Percentiles rank a stretch among this genome's conserved stretches.
These are phyloP conservation scores for Xylaria sp. DNA, from an alignment of 2,329 filamentous ascomycete species.

Conservation along the genomic window DNA sequence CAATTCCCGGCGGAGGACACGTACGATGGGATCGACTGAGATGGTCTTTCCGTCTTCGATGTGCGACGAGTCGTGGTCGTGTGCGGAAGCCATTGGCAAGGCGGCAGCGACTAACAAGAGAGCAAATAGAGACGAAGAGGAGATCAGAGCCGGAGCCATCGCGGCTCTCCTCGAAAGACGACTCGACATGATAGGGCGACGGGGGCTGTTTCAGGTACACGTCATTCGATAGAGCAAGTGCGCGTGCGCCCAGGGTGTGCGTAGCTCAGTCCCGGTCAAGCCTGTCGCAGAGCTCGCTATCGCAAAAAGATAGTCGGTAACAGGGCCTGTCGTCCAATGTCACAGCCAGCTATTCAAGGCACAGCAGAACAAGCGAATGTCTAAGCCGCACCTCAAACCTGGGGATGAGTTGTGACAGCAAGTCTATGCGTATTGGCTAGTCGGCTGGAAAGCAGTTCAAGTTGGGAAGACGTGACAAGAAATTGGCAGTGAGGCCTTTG, in stretches of 20 bases:
- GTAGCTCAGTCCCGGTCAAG: conserved; percentile 21
- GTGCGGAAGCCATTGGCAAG: conserved; percentile 50
- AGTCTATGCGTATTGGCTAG: too few relatives aligned
- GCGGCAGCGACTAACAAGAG: conserved; percentile 41
- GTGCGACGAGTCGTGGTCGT: conserved; percentile 63
- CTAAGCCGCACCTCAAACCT: too few relatives aligned
- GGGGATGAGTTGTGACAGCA: too few relatives aligned
- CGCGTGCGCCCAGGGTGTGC: conserved; percentile 16
- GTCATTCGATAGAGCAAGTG: conserved; percentile 19
- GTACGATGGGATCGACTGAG: conserved; percentile 78
- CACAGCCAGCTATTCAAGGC: background rate
- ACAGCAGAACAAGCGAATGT: background rate
- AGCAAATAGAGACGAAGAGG: conserved; percentile 35
- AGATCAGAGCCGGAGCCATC: conserved; percentile 26
- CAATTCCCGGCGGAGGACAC: conserved; percentile 46
- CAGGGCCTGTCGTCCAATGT: background rate
- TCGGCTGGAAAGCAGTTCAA: too few relatives aligned
- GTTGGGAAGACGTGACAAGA: too few relatives aligned
- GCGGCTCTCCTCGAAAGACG: conserved; percentile 25
- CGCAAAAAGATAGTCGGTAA: background rate
- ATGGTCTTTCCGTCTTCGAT: conserved; percentile 77
- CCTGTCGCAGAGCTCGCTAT: conserved; percentile 17
- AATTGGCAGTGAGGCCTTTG: too few relatives aligned
- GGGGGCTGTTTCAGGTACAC: conserved; percentile 25
- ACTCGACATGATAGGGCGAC: conserved; percentile 38